A percentile compares a stretch with the other conserved stretches of the same genome.
Evolutionary conservation across 768 basidiomycete genomes (phyloP).

Genomic region (Pisolithus orientalis): DNA sequence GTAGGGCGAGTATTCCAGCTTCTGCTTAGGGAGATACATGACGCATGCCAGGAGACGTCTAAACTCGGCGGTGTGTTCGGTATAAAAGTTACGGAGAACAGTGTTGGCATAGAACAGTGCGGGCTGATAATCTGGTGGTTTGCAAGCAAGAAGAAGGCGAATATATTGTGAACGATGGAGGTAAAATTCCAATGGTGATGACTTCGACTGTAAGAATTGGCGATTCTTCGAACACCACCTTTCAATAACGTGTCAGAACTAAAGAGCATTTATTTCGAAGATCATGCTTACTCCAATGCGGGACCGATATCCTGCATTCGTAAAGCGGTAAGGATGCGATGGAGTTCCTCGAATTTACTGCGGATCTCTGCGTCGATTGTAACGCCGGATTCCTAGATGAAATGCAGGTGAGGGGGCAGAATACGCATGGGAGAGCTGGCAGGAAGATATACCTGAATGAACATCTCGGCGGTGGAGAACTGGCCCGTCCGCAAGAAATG

Average conservation of each 20-base stretch:
- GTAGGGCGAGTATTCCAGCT: constrained; percentile 66
- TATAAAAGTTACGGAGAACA: constrained; percentile 57
- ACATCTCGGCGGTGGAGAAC: constrained; percentile 69
- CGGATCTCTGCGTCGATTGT: constrained; percentile 46
- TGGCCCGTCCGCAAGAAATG: constrained; percentile 81
- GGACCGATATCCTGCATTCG: constrained; percentile 60
- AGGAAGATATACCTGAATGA: constrained; percentile 47
- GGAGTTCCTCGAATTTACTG: constrained; percentile 60
- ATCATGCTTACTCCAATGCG: constrained; percentile 63
- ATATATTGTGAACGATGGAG: constrained; percentile 90
- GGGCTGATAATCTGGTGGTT: constrained; percentile 47
- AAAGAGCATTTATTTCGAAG: neutral
- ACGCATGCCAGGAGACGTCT: constrained; percentile 64
- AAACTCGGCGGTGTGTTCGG: constrained; percentile 57
- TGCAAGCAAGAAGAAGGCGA: constrained; percentile 60
- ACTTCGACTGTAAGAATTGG: constrained; percentile 56
- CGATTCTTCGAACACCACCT: constrained; percentile 78
- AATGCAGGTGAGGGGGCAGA: neutral
- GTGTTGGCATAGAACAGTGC: constrained; percentile 74
- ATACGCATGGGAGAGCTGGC: neutral
- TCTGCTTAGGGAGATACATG: constrained; percentile 62
- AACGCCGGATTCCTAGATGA: constrained; percentile 57
- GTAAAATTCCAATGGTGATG: constrained; percentile 82
- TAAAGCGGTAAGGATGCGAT: constrained; percentile 65
- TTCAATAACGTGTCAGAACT: constrained; percentile 1